A percentile compares a stretch with the other conserved stretches of the same genome.
Conservation (phyloP, 805 yeast species). For the Zygosaccharomyces lentus region DNA sequence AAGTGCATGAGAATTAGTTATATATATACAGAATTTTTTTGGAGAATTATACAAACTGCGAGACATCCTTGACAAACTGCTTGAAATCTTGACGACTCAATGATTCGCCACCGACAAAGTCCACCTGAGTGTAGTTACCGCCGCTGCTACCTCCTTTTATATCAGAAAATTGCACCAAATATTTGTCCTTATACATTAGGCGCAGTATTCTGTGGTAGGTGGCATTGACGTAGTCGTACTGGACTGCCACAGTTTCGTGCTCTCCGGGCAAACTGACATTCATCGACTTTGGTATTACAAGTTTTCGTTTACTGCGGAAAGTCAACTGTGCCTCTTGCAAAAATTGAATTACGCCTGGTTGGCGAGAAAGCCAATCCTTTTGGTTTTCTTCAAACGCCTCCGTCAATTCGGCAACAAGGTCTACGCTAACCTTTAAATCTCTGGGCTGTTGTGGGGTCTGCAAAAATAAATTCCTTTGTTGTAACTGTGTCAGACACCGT, state of each 20-base stretch:
- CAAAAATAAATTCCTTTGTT: slow-evolving; percentile 19
- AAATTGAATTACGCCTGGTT: slow-evolving; percentile 43
- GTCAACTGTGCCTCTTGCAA: slow-evolving; percentile 26
- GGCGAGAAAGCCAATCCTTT: slow-evolving; percentile 36
- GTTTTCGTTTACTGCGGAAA: slow-evolving; percentile 15
- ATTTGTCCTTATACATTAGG: slow-evolving; percentile 28
- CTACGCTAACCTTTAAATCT: slow-evolving; percentile 26
- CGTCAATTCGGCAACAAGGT: slow-evolving; percentile 17
- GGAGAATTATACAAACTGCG: slow-evolving; percentile 9
- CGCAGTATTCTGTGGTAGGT: slow-evolving; percentile 26
- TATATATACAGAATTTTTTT: slow-evolving; percentile 2
- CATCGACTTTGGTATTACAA: slow-evolving; percentile 14
- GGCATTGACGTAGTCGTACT: slow-evolving; percentile 23
- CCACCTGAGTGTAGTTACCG: slow-evolving; percentile 28
- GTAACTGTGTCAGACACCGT: slow-evolving; percentile 23
- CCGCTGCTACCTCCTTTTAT: slow-evolving; percentile 29
- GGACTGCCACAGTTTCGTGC: slow-evolving; percentile 9
- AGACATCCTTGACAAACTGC: slow-evolving; percentile 18
- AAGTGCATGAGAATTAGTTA: slow-evolving; percentile 1
- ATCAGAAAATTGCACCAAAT: slow-evolving; percentile 31
- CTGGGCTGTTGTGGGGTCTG: slow-evolving; percentile 26
- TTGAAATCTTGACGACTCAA: slow-evolving; percentile 14
- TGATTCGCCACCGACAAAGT: slow-evolving; percentile 25
- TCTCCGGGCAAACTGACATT: slow-evolving; percentile 13
- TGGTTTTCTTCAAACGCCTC: slow-evolving; percentile 19